Evolutionary conservation across 2,329 filamentous ascomycete species (phyloP), one percentile per base, ranked within the genome.

Genomic region (Nemania bipapillata): DNA sequence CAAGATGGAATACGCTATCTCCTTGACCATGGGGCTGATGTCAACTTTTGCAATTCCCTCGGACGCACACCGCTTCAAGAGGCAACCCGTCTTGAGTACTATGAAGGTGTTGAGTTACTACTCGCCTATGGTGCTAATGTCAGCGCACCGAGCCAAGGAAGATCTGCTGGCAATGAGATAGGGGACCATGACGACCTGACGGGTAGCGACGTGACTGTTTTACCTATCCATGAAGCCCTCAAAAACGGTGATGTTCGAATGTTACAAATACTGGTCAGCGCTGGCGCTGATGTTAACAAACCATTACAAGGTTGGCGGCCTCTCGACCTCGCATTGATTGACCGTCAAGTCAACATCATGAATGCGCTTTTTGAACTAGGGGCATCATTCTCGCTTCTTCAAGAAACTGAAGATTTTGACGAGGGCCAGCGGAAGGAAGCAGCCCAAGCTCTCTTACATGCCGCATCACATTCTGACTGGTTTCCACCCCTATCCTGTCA

Each of bases 301-400:
- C 12, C 50, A 47, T 47, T 50, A 2, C 15, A 63, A n/a, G 60
- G 60, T 26, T 63, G 60, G 60, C 15, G n/a, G 17, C 60, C 60
- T 35, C 37, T 54, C 11, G 50, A 63, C 28, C 26, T 55, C 7
- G 50, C 60, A 49, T 28, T 63, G 8, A 55, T 63, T 49, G 60
- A 63, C 47, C 50, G 60, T 26, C 60, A 55, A 47, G 50, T 37
- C 20, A 55, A 37, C 24, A n/a, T 55, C 24, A 63, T 63, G 17
- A 15, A 47, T 49, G n/a, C 4, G n/a, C 60, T 55, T 49, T 22
- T 55, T 55, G 60, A 55, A 9, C n/a, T 63, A 24, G 60, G 60
- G 35, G 60, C 50, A 32, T 35, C 12, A 7, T 55, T 63, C n/a
- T 63, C 50, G 7, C 15, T 22, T 45, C n/a, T n/a, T 30, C 24